phyloP scores from a whole-genome alignment of 306 rosid genomes.

The Cicer cuneatum region DNA sequence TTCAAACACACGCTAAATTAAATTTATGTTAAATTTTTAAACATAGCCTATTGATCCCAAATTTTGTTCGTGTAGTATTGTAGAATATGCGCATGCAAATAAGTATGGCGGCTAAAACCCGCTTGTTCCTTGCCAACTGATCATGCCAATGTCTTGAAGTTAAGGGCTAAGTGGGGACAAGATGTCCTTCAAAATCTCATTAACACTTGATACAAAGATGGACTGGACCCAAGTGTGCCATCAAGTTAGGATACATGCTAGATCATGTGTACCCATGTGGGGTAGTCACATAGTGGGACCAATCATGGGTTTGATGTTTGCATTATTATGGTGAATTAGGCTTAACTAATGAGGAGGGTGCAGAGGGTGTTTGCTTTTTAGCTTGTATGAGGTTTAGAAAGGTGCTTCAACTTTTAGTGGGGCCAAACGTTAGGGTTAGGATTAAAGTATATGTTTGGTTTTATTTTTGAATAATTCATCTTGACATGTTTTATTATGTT shows the following conservation, averaged over 20 bases:
- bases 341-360: constrained; percentile 35
- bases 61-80: too few species aligned
- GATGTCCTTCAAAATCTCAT: constrained; percentile 54
- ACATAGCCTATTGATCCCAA: too few species aligned
- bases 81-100: constrained; percentile 55
- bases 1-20: too few species aligned
- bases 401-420: constrained; percentile 48
- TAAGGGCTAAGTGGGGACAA: constrained; percentile 62
- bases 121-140: constrained; percentile 48
- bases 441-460: neutral
- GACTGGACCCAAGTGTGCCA: constrained; percentile 66
- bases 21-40: too few species aligned
- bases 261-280: constrained; percentile 65
- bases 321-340: constrained; percentile 52
- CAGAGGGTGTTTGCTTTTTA: constrained; percentile 37
- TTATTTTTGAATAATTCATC: too few species aligned
- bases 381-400: constrained; percentile 43
- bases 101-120: constrained; percentile 72
- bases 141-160: constrained; percentile 55
- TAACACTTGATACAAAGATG: constrained; percentile 48
- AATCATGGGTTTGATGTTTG: constrained; percentile 59
- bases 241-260: constrained; percentile 72
- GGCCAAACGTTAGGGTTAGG: constrained; percentile 43
- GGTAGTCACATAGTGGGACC: constrained; percentile 70
- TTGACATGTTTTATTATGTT: too few species aligned